Base-by-base conservation (phyloP, 2,329 filamentous ascomycete species). In the Penicillium sp. region DNA sequence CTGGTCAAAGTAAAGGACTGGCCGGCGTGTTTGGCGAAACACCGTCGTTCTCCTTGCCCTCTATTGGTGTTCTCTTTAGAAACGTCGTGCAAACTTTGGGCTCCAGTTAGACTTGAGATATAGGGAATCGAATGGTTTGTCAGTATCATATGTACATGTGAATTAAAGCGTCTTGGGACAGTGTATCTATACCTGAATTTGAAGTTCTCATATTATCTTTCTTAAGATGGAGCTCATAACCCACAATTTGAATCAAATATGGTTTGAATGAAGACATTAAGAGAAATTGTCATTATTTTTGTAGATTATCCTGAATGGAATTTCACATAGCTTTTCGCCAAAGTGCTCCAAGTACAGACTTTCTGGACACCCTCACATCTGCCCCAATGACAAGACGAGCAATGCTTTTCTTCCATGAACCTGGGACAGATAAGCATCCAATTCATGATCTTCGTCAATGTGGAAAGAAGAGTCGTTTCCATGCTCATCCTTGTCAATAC, bases 361-460 rank as follows among this genome's bases (percentile, higher is more conserved):
- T 31, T 44, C 24, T 18, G n/a, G 24, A 39, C 14, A 22, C 42
- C 27, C 4, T 53, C 38, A 65, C 10, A 64, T 61, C 35, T 64
- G 60, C 31, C 61, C 64, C 41, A 76, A 60, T 31, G 68, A 65
- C 47, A 81, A 75, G 13, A 76, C 64, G 68, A 85, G 83, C 5
- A 74, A 79, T 13, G 78, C 77, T 63, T 83, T 83, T 64, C 75
- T 70, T 33, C 74, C 77, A 57, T 81, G 74, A 24, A 86, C 76
- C 65, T 89, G 86, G 42, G 80, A 77, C 58, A 94, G 69, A 70
- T 92, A 92, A 0, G 85, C 86, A 53, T 80, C 80, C 55, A 94
- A 68, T 71, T 92, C 88, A 55, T 84, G 81, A 61, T 92, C 86
- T 36, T 85, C 79, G 48, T 86, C 85, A 60, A 92, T 86, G 49